Evolutionary conservation across 352 stramenopile genomes (phyloP), one percentile per base, ranked within the genome.

Genomic region (Phytophthora fragariae): DNA sequence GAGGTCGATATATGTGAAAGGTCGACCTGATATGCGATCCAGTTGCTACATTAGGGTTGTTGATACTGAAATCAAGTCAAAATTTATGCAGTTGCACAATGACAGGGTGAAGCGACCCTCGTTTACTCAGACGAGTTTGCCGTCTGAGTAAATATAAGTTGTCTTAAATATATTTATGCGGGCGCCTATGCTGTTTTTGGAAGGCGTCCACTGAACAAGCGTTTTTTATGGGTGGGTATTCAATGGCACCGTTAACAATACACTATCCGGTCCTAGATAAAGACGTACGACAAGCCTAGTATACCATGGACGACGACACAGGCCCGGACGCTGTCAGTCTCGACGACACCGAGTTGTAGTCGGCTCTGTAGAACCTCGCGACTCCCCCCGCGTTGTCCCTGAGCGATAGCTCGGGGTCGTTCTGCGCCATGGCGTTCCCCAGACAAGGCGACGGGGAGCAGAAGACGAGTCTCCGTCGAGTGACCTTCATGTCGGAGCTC

Each of bases 401-500:
- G 14, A 57, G 15, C 10, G 24, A 37, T 3, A 39, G 4, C 15
- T 57, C 52, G 24, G 52, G 3, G 7, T 39, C 52, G 52, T 21
- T 21, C 24, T 7, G 3, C 19, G 52, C 49, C 31, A 27, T 37
- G 9, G 44, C 58, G 21, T 65, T 35, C 14, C 21, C 11, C 14
- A 65, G 12, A 27, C 58, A 65, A 27, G 47, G n/a, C n/a, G 47
- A 54, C 41, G 49, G n/a, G 2, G 29, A n/a, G 39, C 58, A 80
- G 65, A 80, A 77, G 24, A 60, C 57, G 53, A 79, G 44, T 54
- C 66, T 76, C 57, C 57, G 55, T 46, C 65, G 50, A 12, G 59
- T 63, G 7, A 77, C 44, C 37, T 57, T 61, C 8, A 31, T 17
- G 44, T 80, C 73, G 12, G 21, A 17, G 31, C 53, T 37, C 59